phyloP scores from a whole-genome alignment of 352 stramenopile genomes.

The Globisporangium spiculum region DNA sequence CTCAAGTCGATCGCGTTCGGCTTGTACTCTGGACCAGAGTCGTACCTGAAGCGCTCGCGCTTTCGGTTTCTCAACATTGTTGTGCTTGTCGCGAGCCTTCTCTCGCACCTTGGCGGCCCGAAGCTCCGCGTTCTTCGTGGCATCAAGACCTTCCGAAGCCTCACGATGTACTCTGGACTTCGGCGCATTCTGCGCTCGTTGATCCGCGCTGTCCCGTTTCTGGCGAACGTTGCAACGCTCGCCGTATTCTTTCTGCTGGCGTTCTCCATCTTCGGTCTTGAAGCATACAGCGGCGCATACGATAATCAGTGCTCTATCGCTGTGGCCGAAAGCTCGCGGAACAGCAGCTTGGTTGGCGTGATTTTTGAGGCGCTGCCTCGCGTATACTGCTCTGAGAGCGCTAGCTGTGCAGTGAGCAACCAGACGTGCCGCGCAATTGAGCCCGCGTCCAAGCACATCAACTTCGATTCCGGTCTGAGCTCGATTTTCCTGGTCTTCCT shows the following conservation, averaged over 20 bases:
- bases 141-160: conserved; percentile 60
- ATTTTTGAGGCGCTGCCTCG: conserved; percentile 40
- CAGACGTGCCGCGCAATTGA: conserved; percentile 34
- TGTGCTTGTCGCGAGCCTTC: conserved; percentile 45
- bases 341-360: not conserved
- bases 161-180: conserved; percentile 64
- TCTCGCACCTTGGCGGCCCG: conserved; percentile 35
- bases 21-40: conserved; percentile 33
- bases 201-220: conserved; percentile 61
- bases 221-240: conserved; percentile 71
- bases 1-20: conserved; percentile 60
- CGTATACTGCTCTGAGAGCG: conserved; percentile 46
- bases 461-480: conserved; percentile 71
- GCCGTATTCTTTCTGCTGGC: conserved; percentile 71
- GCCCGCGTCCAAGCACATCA: conserved; percentile 47
- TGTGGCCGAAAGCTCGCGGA: not conserved
- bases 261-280: conserved; percentile 76
- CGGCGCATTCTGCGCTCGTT: conserved; percentile 68
- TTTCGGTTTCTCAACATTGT: conserved; percentile 53
- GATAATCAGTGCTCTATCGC: conserved; percentile 44
- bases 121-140: conserved; percentile 56
- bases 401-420: conserved; percentile 31
- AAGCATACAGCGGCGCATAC: conserved; percentile 59
- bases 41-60: conserved; percentile 50
- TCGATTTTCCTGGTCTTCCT: conserved; percentile 78